A percentile compares a stretch with the other conserved stretches of the same genome.
Evolutionary conservation across 2,329 filamentous ascomycete species (phyloP).

Genomic region (Cordyceps farinosa): DNA sequence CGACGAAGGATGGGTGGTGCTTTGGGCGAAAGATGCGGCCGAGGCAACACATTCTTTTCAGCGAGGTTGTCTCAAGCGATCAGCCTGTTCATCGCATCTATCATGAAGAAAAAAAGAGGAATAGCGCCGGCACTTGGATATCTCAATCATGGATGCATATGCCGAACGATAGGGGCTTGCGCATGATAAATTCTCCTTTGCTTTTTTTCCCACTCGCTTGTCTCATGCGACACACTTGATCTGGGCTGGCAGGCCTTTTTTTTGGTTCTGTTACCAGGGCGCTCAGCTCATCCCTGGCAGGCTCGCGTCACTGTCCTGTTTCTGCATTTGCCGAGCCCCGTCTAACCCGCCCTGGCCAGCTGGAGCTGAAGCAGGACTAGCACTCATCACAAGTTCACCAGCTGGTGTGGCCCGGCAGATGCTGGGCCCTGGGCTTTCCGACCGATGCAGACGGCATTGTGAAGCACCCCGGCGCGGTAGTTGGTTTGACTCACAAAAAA

Average conservation of each 20-base stretch:
- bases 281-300: background rate
- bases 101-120: background rate
- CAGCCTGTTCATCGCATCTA: background rate
- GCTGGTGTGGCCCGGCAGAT: conserved; percentile 9
- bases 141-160: conserved; percentile 8
- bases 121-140: conserved; percentile 12
- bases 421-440: background rate
- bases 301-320: conserved; percentile 8
- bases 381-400: background rate
- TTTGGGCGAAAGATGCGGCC: background rate
- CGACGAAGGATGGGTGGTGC: background rate
- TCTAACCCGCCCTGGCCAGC: background rate
- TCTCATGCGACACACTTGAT: background rate
- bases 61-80: background rate
- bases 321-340: conserved; percentile 7
- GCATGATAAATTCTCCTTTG: background rate
- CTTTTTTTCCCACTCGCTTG: background rate
- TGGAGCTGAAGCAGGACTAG: background rate
- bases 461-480: background rate
- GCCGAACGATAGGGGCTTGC: background rate
- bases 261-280: background rate
- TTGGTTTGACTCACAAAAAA: background rate
- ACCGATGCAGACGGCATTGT: background rate
- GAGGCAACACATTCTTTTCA: background rate
- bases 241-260: background rate